A percentile compares a stretch with the other conserved stretches of the same genome.
phyloP scores from a whole-genome alignment of 805 yeast species.

The Saturnispora besseyi region DNA sequence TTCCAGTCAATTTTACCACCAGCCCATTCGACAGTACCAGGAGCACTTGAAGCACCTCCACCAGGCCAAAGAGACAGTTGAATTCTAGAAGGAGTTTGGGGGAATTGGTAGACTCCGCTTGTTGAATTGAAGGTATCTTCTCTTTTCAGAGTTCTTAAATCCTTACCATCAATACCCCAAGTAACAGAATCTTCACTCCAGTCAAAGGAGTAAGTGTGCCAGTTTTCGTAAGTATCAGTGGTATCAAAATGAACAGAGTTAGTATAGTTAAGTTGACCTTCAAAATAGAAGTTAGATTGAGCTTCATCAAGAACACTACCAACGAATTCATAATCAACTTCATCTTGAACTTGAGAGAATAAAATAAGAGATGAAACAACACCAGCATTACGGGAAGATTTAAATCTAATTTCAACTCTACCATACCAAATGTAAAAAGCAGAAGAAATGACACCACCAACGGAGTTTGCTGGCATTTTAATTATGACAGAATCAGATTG shows the following conservation, averaged over 20 bases:
- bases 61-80: constrained; percentile 76
- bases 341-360: constrained; percentile 81
- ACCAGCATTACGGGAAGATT: constrained; percentile 69
- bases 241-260: constrained; percentile 41
- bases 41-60: constrained; percentile 51
- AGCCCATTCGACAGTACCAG: constrained; percentile 73
- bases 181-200: constrained; percentile 66
- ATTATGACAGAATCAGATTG: constrained; percentile 50
- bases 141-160: constrained; percentile 55
- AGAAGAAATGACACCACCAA: constrained; percentile 76
- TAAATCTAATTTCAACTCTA: constrained; percentile 56
- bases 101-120: constrained; percentile 43
- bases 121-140: constrained; percentile 58
- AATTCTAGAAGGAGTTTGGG: constrained; percentile 68
- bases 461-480: constrained; percentile 69
- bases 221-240: constrained; percentile 52
- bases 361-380: constrained; percentile 77
- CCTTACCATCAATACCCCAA: constrained; percentile 68
- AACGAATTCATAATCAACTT: constrained; percentile 79
- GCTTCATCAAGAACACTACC: constrained; percentile 62
- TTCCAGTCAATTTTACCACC: constrained; percentile 87
- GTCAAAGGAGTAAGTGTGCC: constrained; percentile 69
- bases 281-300: constrained; percentile 74
- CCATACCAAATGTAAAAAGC: constrained; percentile 86
- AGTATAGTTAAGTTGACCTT: constrained; percentile 62